Conservation (phyloP, 768 basidiomycete species). For the Termitomyces sp. region DNA sequence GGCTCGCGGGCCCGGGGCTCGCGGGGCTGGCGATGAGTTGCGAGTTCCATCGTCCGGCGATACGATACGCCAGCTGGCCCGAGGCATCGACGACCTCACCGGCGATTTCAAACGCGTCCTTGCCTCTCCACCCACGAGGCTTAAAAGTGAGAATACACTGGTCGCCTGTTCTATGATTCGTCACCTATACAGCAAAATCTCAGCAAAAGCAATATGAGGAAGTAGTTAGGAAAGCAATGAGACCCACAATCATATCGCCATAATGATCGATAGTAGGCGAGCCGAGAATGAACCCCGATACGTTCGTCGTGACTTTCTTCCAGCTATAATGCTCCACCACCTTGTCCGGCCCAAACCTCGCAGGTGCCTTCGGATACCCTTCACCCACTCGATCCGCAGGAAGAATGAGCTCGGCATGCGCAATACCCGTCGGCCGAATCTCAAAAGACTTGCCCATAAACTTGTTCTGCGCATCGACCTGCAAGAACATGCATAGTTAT, state of each 20-base stretch:
- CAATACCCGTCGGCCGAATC: conserved; percentile 93
- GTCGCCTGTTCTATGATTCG: conserved; percentile 90
- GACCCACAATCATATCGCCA: conserved; percentile 91
- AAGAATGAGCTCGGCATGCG: conserved; percentile 81
- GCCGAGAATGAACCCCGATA: conserved; percentile 93
- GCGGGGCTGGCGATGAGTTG: conserved; percentile 85
- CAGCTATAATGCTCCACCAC: conserved; percentile 91
- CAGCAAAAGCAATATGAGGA: too few species aligned
- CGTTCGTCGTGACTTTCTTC: conserved; percentile 91
- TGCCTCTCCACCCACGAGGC: conserved; percentile 92
- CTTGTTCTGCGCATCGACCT: conserved; percentile 96
- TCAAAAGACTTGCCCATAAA: conserved; percentile 97
- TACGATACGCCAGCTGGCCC: conserved; percentile 76
- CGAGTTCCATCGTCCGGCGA: conserved; percentile 94
- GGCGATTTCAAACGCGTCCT: conserved; percentile 89
- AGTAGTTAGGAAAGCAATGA: too few species aligned
- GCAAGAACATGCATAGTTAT: too few species aligned
- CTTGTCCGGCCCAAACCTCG: conserved; percentile 41
- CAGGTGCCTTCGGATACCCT: conserved; percentile 58
- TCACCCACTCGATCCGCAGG: conserved; percentile 60
- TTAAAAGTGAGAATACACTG: conserved; percentile 91
- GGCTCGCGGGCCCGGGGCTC: conserved; percentile 52
- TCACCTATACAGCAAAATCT: too few species aligned
- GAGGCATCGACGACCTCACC: conserved; percentile 71
- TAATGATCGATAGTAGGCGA: conserved; percentile 88